phyloP scores from a whole-genome alignment of 768 basidiomycete species.

The Lactarius deliciosus region DNA sequence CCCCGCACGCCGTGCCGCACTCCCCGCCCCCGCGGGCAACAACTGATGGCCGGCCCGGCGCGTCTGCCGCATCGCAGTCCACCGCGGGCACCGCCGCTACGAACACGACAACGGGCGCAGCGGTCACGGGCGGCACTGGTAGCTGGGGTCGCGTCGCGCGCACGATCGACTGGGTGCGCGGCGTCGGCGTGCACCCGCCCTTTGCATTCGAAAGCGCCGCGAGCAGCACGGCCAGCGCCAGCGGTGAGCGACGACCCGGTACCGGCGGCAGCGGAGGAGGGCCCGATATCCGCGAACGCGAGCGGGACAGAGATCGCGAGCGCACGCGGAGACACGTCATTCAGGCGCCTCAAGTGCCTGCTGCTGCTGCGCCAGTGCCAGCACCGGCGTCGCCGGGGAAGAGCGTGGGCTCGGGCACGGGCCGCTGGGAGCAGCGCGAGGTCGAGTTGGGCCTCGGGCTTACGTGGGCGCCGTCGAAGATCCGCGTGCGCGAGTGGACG shows the following conservation, averaged over 20 bases:
- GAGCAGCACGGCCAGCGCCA: constrained; percentile 21
- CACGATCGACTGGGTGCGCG: constrained; percentile 26
- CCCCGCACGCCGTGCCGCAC: constrained; percentile 7
- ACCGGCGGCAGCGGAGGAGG: neutral
- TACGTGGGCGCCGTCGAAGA: constrained; percentile 30
- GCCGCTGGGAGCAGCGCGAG: constrained; percentile 29
- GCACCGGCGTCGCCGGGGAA: constrained; percentile 8
- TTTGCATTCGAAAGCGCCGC: constrained; percentile 30
- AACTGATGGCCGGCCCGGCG: neutral
- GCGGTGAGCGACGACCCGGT: constrained; percentile 12
- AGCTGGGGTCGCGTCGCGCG: constrained; percentile 26
- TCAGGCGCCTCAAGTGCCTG: neutral
- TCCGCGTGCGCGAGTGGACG: constrained; percentile 30
- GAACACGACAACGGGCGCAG: constrained; percentile 11
- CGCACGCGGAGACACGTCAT: constrained; percentile 19
- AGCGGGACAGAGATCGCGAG: constrained; percentile 24
- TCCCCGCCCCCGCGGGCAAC: constrained; percentile 8
- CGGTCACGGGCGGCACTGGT: constrained; percentile 10
- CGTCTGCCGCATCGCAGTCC: constrained; percentile 28
- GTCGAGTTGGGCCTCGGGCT: constrained; percentile 29
- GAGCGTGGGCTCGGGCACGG: neutral
- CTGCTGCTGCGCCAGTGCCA: neutral
- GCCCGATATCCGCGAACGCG: constrained; percentile 21
- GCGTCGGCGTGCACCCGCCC: constrained; percentile 29
- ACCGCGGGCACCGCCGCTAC: constrained; percentile 19